Evolutionary conservation across 192 early-diverging fungal species (phyloP).

Genomic region (Glomus cerebriforme): DNA sequence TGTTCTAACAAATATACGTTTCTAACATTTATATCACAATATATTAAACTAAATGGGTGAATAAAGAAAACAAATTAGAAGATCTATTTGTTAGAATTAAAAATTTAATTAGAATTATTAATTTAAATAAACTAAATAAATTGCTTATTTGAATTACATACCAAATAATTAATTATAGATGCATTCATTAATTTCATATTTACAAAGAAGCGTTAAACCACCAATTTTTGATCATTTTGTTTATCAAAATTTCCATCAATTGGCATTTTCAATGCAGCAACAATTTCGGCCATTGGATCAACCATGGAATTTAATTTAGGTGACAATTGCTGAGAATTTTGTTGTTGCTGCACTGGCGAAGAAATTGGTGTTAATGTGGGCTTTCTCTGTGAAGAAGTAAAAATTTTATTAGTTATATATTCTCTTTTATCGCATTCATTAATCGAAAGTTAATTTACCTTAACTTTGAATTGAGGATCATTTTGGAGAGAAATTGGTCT

Average conservation of each 20-base stretch:
- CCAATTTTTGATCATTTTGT: no score
- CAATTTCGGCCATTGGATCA: conserved; percentile 25
- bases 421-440: not conserved
- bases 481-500: not conserved
- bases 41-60: no score
- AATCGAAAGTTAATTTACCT: not conserved
- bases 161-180: no score
- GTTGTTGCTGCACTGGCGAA: not conserved
- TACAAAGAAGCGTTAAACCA: no score
- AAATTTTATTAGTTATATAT: not conserved
- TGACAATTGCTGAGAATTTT: not conserved
- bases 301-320: not conserved
- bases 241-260: conserved; percentile 23
- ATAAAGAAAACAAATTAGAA: no score
- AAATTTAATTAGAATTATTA: no score
- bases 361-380: conserved; percentile 17
- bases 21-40: no score
- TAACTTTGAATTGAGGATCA: not conserved
- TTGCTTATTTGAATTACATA: no score
- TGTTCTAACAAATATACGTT: no score
- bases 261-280: conserved; percentile 31
- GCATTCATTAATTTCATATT: no score
- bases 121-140: no score
- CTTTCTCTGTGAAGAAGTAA: conserved; percentile 9
- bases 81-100: no score